Evolutionary conservation across 345 rosid species (phyloP).

Genomic region (Melaleuca alternifolia): DNA sequence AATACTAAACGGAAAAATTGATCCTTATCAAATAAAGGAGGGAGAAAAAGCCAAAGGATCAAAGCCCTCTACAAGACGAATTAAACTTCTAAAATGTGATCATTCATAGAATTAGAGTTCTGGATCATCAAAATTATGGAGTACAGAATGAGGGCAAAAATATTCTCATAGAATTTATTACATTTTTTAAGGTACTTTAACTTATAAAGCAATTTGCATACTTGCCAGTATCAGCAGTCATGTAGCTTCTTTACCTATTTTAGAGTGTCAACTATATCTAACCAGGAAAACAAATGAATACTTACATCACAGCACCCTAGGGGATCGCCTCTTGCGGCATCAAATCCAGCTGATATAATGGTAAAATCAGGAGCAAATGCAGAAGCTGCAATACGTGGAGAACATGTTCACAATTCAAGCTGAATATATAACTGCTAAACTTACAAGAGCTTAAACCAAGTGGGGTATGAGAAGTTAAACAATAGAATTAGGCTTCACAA

Average conservation of each 20-base stretch:
- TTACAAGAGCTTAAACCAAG: neutral
- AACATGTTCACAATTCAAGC: neutral
- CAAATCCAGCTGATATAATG: constrained; percentile 97
- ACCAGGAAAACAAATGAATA: neutral
- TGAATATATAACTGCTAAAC: neutral
- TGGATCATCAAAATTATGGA: neutral
- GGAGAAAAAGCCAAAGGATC: neutral
- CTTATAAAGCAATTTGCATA: neutral
- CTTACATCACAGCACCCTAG: constrained; percentile 95
- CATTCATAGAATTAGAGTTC: neutral
- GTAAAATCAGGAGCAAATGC: constrained; percentile 88
- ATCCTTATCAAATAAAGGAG: neutral
- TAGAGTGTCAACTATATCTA: neutral
- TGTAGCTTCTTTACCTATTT: neutral
- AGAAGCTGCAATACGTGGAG: constrained; percentile 41
- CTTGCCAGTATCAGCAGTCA: neutral
- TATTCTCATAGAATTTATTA: neutral
- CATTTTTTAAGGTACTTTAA: neutral
- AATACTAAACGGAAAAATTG: neutral
- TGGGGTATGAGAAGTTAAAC: neutral
- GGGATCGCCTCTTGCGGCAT: constrained; percentile 99
- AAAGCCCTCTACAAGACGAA: neutral
- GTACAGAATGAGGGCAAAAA: neutral
- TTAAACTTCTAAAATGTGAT: neutral
- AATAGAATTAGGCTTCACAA: neutral